phyloP scores from a whole-genome alignment of 1,284 basidiomycete genomes.

The Microbotryum scabiosae region DNA sequence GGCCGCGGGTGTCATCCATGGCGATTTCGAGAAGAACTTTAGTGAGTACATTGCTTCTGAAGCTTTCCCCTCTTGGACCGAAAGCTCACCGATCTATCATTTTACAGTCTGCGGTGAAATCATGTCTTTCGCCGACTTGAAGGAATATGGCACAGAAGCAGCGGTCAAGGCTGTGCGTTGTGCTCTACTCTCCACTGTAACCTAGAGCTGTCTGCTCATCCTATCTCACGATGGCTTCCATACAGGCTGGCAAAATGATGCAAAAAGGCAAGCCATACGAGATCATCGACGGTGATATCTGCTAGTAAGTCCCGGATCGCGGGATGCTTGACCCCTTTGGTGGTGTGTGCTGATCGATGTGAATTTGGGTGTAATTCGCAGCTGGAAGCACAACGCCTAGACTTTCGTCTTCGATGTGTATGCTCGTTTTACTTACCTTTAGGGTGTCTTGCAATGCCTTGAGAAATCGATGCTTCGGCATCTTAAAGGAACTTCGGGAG shows the following conservation, averaged over 20 bases:
- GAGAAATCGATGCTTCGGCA: too few relatives aligned
- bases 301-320: constrained; percentile 6
- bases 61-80: too few relatives aligned
- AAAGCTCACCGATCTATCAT: too few relatives aligned
- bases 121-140: constrained; percentile 84
- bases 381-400: constrained; percentile 17
- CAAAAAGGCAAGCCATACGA: constrained; percentile 98
- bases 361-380: neutral
- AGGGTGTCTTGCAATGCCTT: too few relatives aligned
- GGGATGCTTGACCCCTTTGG: too few relatives aligned
- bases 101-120: constrained; percentile 83
- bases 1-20: constrained; percentile 98
- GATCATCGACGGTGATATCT: constrained; percentile 44
- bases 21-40: constrained; percentile 92
- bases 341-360: too few relatives aligned
- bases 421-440: too few relatives aligned
- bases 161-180: constrained; percentile 67
- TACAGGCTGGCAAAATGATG: constrained; percentile 75
- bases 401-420: too few relatives aligned
- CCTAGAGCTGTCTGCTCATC: too few relatives aligned
- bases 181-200: neutral
- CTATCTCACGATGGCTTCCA: too few relatives aligned
- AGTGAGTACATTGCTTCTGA: constrained; percentile 34
- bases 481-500: too few relatives aligned
- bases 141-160: constrained; percentile 80